Conservation (phyloP, 2,329 filamentous ascomycete genomes). For the Pyrenophora seminiperda region DNA sequence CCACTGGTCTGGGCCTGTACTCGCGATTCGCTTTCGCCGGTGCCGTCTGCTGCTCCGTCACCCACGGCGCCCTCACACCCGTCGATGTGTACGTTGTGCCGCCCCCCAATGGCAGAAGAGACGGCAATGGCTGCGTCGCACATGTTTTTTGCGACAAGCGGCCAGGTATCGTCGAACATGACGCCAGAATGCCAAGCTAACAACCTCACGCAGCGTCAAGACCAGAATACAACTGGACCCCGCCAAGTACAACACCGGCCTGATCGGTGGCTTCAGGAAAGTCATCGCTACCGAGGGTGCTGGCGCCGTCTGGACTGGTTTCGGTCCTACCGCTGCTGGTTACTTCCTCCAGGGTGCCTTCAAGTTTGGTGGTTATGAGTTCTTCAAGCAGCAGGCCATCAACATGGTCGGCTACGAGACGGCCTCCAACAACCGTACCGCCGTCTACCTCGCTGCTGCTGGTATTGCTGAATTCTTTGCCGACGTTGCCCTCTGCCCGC, state of each 20-base stretch:
- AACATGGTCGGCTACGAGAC: slow-evolving; percentile 71
- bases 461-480: slow-evolving; percentile 68
- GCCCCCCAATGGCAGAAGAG: slow-evolving; percentile 5
- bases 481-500: slow-evolving; percentile 84
- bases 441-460: slow-evolving; percentile 75
- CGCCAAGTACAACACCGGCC: slow-evolving; percentile 82
- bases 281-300: slow-evolving; percentile 79
- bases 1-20: slow-evolving; percentile 76
- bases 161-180: slow-evolving; percentile 11
- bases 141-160: slow-evolving; percentile 17
- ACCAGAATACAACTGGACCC: slow-evolving; percentile 94
- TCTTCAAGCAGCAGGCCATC: slow-evolving; percentile 94
- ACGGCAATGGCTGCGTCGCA: slow-evolving; percentile 37
- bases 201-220: slow-evolving; percentile 72
- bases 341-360: slow-evolving; percentile 94
- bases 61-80: slow-evolving; percentile 94
- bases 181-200: slow-evolving; percentile 33
- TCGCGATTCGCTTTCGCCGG: slow-evolving; percentile 95
- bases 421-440: slow-evolving; percentile 77
- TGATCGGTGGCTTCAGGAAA: slow-evolving; percentile 85
- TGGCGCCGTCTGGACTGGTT: slow-evolving; percentile 82
- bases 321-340: slow-evolving; percentile 82
- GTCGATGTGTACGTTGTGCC: slow-evolving; percentile 91
- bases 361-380: slow-evolving; percentile 94
- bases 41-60: slow-evolving; percentile 97